Percentiles rank a stretch among this genome's conserved stretches.
These are phyloP conservation scores for Colletotrichum nymphaeae DNA, from an alignment of 2,329 filamentous ascomycete genomes.

Conservation along the genomic window DNA sequence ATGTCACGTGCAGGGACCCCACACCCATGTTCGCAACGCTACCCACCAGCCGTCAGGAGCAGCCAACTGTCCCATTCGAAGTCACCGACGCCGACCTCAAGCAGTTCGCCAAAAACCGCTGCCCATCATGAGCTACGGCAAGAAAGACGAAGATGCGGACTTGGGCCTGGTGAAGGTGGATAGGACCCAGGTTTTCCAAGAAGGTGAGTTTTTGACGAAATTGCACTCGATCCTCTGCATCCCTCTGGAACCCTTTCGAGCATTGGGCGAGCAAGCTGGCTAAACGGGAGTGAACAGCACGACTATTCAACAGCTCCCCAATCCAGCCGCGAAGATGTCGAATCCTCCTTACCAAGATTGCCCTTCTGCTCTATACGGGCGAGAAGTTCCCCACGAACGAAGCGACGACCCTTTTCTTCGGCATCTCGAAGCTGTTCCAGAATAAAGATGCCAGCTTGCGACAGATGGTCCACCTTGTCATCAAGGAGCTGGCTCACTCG, in stretches of 20 bases:
- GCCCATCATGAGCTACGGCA: slow-evolving; percentile 91
- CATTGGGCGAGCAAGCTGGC: slow-evolving; percentile 30
- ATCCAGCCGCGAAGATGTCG: slow-evolving; percentile 98
- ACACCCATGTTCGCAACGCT: neutral
- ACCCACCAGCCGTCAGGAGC: neutral
- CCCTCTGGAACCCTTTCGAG: slow-evolving; percentile 16
- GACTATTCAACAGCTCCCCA: slow-evolving; percentile 96
- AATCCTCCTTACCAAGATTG: slow-evolving; percentile 96
- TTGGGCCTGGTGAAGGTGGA: slow-evolving; percentile 95
- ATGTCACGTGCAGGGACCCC: slow-evolving; percentile 9
- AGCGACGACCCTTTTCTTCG: slow-evolving; percentile 98
- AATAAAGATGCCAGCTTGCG: slow-evolving; percentile 98
- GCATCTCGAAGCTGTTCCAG: slow-evolving; percentile 99
- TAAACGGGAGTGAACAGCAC: slow-evolving; percentile 68
- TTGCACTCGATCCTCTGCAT: neutral
- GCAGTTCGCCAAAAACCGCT: slow-evolving; percentile 45
- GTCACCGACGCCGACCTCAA: slow-evolving; percentile 47
- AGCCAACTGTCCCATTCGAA: slow-evolving; percentile 22
- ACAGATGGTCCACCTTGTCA: slow-evolving; percentile 98
- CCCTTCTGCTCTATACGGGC: slow-evolving; percentile 93
- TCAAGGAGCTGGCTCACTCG: slow-evolving; percentile 96
- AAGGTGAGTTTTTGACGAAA: slow-evolving; percentile 72
- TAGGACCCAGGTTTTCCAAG: slow-evolving; percentile 97
- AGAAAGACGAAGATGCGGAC: slow-evolving; percentile 99
- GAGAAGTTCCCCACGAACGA: slow-evolving; percentile 98